These are phyloP conservation scores for Calcarisporium arbuscula DNA, from an alignment of 2,329 filamentous ascomycete species.

Conservation along the genomic window DNA sequence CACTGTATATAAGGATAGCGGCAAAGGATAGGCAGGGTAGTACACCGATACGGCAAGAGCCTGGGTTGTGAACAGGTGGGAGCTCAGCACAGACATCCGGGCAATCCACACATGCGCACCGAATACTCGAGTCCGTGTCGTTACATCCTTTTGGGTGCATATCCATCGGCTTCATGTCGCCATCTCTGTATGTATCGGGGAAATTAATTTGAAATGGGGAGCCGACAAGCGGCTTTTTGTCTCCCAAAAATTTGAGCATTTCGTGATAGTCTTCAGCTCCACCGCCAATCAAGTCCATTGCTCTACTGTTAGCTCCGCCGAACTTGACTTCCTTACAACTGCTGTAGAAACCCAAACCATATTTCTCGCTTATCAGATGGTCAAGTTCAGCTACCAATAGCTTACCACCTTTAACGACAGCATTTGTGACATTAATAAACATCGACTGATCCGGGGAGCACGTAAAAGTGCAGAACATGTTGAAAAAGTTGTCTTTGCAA, in stretches of 20 bases:
- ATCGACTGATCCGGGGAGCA: constrained; percentile 95
- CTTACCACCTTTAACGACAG: constrained; percentile 53
- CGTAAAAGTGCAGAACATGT: constrained; percentile 95
- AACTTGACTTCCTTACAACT: constrained; percentile 99
- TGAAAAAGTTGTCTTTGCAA: constrained; percentile 98
- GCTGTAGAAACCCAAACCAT: constrained; percentile 83
- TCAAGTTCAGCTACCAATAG: constrained; percentile 80
- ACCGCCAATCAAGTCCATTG: constrained; percentile 93
- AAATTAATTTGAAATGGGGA: constrained; percentile 99
- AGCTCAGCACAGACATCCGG: constrained; percentile 77
- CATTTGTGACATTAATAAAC: constrained; percentile 86
- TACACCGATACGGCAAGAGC: constrained; percentile 74
- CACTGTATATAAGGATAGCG: constrained; percentile 78
- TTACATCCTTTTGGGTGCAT: constrained; percentile 83
- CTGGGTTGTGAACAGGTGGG: constrained; percentile 62
- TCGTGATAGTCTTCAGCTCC: constrained; percentile 84
- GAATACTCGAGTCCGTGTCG: constrained; percentile 75
- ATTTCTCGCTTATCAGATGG: constrained; percentile 77
- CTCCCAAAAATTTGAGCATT: constrained; percentile 85
- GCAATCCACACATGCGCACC: constrained; percentile 92
- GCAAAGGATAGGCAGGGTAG: constrained; percentile 93
- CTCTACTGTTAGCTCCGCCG: constrained; percentile 84
- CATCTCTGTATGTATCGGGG: constrained; percentile 54
- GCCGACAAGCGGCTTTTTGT: constrained; percentile 76
- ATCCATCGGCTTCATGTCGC: constrained; percentile 64